Evolutionary conservation across 2,329 filamentous ascomycete genomes (phyloP).

Genomic region (Venturia oleaginea): DNA sequence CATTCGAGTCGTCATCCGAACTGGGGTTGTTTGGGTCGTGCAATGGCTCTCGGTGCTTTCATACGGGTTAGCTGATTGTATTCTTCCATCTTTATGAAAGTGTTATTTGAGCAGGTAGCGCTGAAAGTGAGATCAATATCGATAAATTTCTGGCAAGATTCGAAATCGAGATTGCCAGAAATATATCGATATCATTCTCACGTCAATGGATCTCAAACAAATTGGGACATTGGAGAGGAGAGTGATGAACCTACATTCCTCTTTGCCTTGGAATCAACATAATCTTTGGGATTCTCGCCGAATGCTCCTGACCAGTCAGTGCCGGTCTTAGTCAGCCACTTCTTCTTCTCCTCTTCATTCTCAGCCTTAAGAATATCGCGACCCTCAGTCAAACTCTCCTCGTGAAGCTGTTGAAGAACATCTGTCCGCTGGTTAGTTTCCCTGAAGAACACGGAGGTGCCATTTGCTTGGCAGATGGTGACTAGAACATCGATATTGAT

Average conservation of each 20-base stretch:
- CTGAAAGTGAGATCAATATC: neutral
- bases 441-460: neutral
- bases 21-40: constrained; percentile 42
- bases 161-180: neutral
- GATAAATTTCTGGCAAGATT: neutral
- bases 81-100: neutral
- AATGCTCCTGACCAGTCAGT: constrained; percentile 85
- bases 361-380: constrained; percentile 72
- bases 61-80: neutral
- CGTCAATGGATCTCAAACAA: neutral
- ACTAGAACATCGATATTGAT: neutral
- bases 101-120: neutral
- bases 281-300: constrained; percentile 61
- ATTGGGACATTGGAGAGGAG: neutral
- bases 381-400: constrained; percentile 68
- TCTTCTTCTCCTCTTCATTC: constrained; percentile 60
- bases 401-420: constrained; percentile 65
- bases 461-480: neutral
- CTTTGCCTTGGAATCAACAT: constrained; percentile 43
- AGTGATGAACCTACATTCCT: constrained; percentile 28
- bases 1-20: constrained; percentile 32
- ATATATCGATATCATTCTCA: neutral
- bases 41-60: constrained; percentile 38
- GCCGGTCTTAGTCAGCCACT: constrained; percentile 71
- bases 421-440: constrained; percentile 26